A percentile compares a stretch with the other conserved stretches of the same genome.
Evolutionary conservation across 805 yeast genomes (phyloP).

Genomic region (Wickerhamiella sorbophila): DNA sequence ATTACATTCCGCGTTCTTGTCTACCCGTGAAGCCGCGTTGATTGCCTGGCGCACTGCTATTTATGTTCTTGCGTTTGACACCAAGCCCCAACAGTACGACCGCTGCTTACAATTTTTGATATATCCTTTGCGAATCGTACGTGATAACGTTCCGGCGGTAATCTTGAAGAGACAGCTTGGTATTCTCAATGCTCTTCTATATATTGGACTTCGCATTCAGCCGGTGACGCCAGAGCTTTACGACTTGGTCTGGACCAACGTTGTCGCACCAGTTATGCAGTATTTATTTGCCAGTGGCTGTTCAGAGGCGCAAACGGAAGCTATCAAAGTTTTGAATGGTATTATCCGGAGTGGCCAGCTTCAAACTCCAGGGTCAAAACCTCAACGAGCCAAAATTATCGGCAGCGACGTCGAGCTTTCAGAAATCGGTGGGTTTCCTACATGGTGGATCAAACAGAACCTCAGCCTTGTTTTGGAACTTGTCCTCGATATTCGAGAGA

Average conservation of each 20-base stretch:
- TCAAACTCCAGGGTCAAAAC: neutral
- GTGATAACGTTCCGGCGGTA: neutral
- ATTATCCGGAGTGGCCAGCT: neutral
- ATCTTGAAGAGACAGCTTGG: neutral
- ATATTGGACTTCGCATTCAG: neutral
- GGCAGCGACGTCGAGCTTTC: neutral
- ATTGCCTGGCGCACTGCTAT: conserved; percentile 11
- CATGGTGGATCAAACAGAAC: neutral
- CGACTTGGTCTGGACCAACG: neutral
- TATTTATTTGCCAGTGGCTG: neutral
- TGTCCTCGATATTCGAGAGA: neutral
- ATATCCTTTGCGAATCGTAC: conserved; percentile 6
- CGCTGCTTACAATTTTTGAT: conserved; percentile 5
- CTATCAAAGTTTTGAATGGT: neutral
- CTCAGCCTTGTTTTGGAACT: neutral
- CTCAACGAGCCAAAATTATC: neutral
- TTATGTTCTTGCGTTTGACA: conserved; percentile 6
- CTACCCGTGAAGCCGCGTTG: conserved; percentile 5
- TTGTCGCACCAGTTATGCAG: neutral
- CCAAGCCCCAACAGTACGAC: conserved; percentile 3
- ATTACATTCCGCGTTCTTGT: conserved; percentile 3
- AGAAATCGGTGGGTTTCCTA: neutral
- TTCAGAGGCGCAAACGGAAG: neutral
- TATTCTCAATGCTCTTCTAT: neutral
- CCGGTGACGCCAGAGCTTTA: neutral